Percentiles rank a stretch among this genome's conserved stretches.
Conservation (phyloP, 352 stramenopile species). For the Phytophthora brassicae region DNA sequence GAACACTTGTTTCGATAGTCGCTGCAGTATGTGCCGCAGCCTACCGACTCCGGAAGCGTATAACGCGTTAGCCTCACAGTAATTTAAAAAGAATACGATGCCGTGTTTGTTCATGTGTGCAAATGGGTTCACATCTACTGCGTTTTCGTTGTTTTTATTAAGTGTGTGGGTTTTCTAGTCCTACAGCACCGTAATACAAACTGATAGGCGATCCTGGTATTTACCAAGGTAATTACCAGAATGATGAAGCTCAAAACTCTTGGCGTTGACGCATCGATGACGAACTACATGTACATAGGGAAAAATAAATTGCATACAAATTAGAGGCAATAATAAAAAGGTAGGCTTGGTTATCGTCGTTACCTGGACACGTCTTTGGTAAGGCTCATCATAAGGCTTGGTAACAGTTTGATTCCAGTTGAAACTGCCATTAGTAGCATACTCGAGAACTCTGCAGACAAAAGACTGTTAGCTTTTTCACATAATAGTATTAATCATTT, state of each 20-base stretch:
- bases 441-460: constrained; percentile 32
- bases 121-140: not conserved
- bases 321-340: not conserved
- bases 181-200: constrained; percentile 6
- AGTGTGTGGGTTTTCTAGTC: not conserved
- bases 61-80: constrained; percentile 23
- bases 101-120: constrained; percentile 8
- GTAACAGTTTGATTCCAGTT: constrained; percentile 38
- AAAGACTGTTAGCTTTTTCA: constrained; percentile 1
- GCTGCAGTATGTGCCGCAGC: constrained; percentile 70
- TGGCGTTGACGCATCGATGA: constrained; percentile 30
- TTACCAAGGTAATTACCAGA: constrained; percentile 14
- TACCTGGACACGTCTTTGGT: constrained; percentile 35
- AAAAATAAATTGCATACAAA: not conserved
- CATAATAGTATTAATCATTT: not conserved
- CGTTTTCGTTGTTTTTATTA: constrained; percentile 22
- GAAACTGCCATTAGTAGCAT: constrained; percentile 33
- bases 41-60: constrained; percentile 27
- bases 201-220: constrained; percentile 7
- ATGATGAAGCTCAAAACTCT: constrained; percentile 11
- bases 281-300: constrained; percentile 23
- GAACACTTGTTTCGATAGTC: constrained; percentile 73
- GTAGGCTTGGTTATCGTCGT: not conserved
- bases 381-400: constrained; percentile 24
- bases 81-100: constrained; percentile 26